Evolutionary conservation across 345 rosid species (phyloP), one percentile per base, ranked within the genome.

Genomic region (Gossypium arboreum): DNA sequence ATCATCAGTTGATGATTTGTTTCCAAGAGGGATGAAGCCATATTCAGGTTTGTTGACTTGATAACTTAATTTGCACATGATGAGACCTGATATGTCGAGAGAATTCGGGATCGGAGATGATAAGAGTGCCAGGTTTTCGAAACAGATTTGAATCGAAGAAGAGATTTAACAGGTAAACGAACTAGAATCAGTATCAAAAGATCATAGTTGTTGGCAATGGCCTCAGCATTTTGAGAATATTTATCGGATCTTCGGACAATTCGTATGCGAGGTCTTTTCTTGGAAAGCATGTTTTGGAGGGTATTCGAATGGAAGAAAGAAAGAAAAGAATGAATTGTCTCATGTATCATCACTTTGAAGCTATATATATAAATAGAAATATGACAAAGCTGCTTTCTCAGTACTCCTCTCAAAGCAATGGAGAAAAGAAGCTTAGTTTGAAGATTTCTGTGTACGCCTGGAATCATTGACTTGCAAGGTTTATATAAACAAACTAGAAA

Each of bases 91-190:
- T 16, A 62, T 16, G 12, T 16, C 5, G 0, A 20, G 67, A 9
- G 59, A 50, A 69, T 12, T 69, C 3, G 12, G 60, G 5, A 13
- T 71, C 72, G 1, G 82, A 54, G 25, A 84, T 78, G 75, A 80
- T 65, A 51, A 51, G 73, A 80, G 1, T 79, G 71, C 80, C 79
- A 78, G 20, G 58, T 50, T 18, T 80, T 78, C 3, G 85, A 82
- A 2, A 80, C 78, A 0, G 54, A 71, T 54, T 82, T 85, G 78
- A 85, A 85, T 63, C 22, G 59, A 48, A 82, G 44, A 24, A 84
- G 63, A 13, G 82, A 78, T 72, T 70, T 78, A 68, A 78, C 44
- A 1, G 82, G 87, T 10, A 78, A 45, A 9, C 74, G 44, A 68
- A 76, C 34, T 62, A 82, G 79, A 64, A 80, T 78, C 17, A 67